phyloP scores from a whole-genome alignment of 306 rosid genomes.

The Castanea sativa region DNA sequence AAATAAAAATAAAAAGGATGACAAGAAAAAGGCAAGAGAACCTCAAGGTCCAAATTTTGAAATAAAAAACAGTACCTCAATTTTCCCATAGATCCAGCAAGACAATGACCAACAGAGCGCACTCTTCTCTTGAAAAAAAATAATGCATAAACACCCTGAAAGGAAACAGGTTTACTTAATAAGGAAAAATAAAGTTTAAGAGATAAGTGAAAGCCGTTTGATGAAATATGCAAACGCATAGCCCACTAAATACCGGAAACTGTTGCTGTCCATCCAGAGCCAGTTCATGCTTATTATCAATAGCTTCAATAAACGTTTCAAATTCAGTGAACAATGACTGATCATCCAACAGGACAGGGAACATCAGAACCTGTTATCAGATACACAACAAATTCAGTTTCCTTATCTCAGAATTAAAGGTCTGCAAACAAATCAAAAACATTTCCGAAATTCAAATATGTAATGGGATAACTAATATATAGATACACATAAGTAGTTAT shows the following conservation, averaged over 20 bases:
- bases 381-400: conserved; percentile 4
- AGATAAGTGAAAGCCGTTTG: neutral
- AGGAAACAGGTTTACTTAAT: conserved; percentile 24
- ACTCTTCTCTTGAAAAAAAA: conserved; percentile 89
- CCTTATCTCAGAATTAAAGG: neutral
- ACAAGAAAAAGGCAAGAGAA: neutral
- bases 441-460: neutral
- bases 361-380: conserved; percentile 75
- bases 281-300: conserved; percentile 81
- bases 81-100: conserved; percentile 86
- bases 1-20: too few relatives aligned
- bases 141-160: conserved; percentile 89
- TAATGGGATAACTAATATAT: neutral
- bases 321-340: conserved; percentile 75
- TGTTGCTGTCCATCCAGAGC: conserved; percentile 88
- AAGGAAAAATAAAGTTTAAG: conserved; percentile 10
- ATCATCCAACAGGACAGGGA: conserved; percentile 71
- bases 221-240: conserved; percentile 3
- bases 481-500: neutral
- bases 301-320: conserved; percentile 88
- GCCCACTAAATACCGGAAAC: conserved; percentile 67
- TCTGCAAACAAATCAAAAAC: neutral
- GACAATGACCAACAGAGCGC: conserved; percentile 92
- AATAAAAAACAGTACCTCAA: conserved; percentile 52
- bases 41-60: too few relatives aligned